Evolutionary conservation across 441 rosid genomes (phyloP).

Genomic region (Sinapis alba): DNA sequence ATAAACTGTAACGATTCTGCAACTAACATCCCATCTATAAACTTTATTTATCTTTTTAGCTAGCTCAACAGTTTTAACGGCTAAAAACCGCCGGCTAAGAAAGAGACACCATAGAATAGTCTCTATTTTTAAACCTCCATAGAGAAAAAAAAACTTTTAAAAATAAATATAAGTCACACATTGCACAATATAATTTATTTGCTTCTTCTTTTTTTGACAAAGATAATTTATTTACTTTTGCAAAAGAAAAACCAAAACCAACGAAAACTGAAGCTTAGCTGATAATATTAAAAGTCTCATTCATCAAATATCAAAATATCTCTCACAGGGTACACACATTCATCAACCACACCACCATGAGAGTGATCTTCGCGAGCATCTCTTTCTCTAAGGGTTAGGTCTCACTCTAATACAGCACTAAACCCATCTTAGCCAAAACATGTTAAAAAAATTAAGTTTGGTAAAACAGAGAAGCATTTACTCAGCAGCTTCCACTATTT

Average conservation of each 20-base stretch:
- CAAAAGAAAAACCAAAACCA: background rate
- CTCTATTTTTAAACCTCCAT: background rate
- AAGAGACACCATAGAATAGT: background rate
- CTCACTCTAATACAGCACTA: conserved; percentile 27
- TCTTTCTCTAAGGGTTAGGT: conserved; percentile 31
- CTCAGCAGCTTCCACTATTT: conserved; percentile 58
- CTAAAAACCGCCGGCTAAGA: conserved; percentile 39
- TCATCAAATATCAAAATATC: conserved; percentile 22
- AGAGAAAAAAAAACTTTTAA: background rate
- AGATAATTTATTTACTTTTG: too few relatives aligned
- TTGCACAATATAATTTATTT: too few relatives aligned
- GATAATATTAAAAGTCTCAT: conserved; percentile 15
- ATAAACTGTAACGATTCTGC: conserved; percentile 16
- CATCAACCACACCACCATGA: conserved; percentile 47
- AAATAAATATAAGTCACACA: background rate
- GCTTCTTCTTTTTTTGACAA: too few relatives aligned
- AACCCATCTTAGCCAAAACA: conserved; percentile 15
- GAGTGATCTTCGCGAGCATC: conserved; percentile 16
- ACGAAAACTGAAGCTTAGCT: background rate
- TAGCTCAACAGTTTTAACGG: conserved; percentile 44
- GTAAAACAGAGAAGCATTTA: conserved; percentile 53
- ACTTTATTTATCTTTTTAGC: background rate
- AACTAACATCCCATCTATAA: conserved; percentile 31
- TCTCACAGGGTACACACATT: conserved; percentile 45
- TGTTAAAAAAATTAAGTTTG: conserved; percentile 27